phyloP scores from a whole-genome alignment of 1,284 basidiomycete species.

The Puccinia hordei region DNA sequence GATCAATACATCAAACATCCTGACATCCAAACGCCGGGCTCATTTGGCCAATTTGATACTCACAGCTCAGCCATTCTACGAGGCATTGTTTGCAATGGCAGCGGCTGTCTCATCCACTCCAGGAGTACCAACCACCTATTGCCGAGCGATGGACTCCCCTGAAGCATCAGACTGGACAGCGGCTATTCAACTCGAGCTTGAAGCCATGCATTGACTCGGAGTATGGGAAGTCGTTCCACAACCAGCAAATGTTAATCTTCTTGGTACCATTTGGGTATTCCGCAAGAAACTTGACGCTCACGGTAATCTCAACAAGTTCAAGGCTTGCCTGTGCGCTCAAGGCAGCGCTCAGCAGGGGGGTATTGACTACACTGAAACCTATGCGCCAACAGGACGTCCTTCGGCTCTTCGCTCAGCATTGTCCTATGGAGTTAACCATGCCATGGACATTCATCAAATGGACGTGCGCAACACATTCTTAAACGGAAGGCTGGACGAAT shows the following conservation, averaged over 20 bases:
- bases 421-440: background rate
- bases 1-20: slow-evolving; percentile 7
- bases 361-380: slow-evolving; percentile 16
- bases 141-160: too few species aligned
- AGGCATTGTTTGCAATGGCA: too few species aligned
- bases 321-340: slow-evolving; percentile 16
- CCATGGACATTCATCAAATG: slow-evolving; percentile 13
- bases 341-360: slow-evolving; percentile 11
- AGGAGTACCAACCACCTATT: too few species aligned
- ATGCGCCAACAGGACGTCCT: background rate
- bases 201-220: background rate
- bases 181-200: too few species aligned
- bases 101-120: too few species aligned
- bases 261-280: slow-evolving; percentile 1
- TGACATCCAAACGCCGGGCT: background rate
- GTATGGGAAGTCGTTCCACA: slow-evolving; percentile 9
- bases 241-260: background rate
- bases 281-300: background rate
- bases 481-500: background rate
- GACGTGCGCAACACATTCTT: slow-evolving; percentile 1
- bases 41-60: background rate
- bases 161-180: too few species aligned
- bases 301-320: slow-evolving; percentile 9
- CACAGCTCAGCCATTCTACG: background rate
- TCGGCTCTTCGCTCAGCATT: background rate